Conservation (phyloP, 1,139 yeast genomes). For the Zhuliangozyma blackwelliae region DNA sequence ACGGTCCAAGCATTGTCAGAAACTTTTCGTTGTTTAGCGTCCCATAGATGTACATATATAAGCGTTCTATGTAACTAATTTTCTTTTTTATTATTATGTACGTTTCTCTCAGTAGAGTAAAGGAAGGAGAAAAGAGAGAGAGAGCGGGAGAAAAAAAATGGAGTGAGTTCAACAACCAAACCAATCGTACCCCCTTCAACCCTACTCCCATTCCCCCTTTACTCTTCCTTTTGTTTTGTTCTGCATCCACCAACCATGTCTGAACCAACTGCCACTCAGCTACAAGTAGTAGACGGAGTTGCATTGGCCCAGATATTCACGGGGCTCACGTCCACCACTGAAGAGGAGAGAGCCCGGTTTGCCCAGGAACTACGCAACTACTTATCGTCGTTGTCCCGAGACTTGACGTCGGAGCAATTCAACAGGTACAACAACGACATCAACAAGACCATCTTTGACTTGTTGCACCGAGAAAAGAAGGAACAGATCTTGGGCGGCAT, state of each 20-base stretch:
- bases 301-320: conserved; percentile 52
- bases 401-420: conserved; percentile 72
- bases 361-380: conserved; percentile 68
- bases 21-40: conserved; percentile 91
- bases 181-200: too few relatives aligned
- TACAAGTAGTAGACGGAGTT: conserved; percentile 45
- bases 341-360: conserved; percentile 51
- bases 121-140: not conserved
- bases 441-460: conserved; percentile 81
- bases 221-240: too few relatives aligned
- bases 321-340: conserved; percentile 47
- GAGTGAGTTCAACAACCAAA: too few relatives aligned
- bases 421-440: conserved; percentile 79
- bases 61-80: too few relatives aligned
- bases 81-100: too few relatives aligned
- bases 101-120: not conserved
- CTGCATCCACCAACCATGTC: too few relatives aligned
- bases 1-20: conserved; percentile 96
- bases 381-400: conserved; percentile 68
- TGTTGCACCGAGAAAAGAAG: conserved; percentile 71
- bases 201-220: too few relatives aligned
- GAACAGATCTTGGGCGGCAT: conserved; percentile 84
- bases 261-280: conserved; percentile 11
- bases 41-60: conserved; percentile 42
- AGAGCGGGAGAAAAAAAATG: too few relatives aligned